Base-by-base conservation (phyloP, 2,329 filamentous ascomycete genomes). In the Stemphylium vesicarium region DNA sequence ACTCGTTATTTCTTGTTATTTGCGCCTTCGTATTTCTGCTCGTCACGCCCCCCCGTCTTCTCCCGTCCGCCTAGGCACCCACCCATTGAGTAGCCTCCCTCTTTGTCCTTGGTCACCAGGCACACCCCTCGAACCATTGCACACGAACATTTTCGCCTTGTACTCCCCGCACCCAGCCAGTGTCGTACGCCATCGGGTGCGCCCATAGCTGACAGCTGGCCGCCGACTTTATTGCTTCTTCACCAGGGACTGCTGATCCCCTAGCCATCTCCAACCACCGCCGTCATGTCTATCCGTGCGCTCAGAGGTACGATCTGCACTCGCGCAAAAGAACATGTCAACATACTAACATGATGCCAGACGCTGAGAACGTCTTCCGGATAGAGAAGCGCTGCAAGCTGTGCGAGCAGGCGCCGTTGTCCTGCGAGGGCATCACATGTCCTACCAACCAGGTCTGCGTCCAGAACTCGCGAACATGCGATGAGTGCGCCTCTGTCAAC, bases 301-400 rank as follows among this genome's bases (percentile, higher is more conserved):
- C 38, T 59, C 48, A 51, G 56, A 62, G 61, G 61, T 64, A 51
- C 24, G 26, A 29, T 15, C 37, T n/a, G 24, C 31, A 13, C 37
- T 39, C 36, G n/a, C 36, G 37, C 26, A 18, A 44, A 15, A 12
- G 20, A 12, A 20, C 18, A 24, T 31, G 24, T 29, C 39, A 41
- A 31, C 33, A 32, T 32, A 42, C 64, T 67, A 50, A 67, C 61
- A 42, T 16, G 32, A 12, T 18, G 11, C 31, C 54, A 76, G 74
- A 76, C 48, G 63, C 71, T 53, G 74, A 76, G 42, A 63, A 70
- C 57, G 71, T 75, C 52, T 62, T 75, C 55, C 76, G 73, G 43
- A 68, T 86, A 48, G 84, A 86, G 72, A 80, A 82, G 65, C 81
- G 85, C 65, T 90, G 88, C 71, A 78, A 87, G 44, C 69, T 80